Evolutionary conservation across 2,329 filamentous ascomycete species (phyloP).

Genomic region (Trichophyton verrucosum): DNA sequence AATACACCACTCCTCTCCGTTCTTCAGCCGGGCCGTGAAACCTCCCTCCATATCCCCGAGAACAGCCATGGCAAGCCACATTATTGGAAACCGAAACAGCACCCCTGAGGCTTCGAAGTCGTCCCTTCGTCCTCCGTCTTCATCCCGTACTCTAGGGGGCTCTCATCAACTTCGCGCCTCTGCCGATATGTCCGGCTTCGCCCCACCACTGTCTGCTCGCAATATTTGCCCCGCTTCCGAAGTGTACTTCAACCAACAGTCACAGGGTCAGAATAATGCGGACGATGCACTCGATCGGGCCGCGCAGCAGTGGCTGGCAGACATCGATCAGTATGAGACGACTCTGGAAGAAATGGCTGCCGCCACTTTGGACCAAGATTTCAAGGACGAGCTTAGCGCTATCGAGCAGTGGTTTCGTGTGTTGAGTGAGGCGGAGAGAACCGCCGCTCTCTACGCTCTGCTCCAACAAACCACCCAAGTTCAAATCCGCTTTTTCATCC

Average conservation of each 20-base stretch:
- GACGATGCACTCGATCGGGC: constrained; percentile 89
- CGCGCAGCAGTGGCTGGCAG: constrained; percentile 95
- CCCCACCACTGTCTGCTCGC: constrained; percentile 57
- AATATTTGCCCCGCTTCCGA: constrained; percentile 87
- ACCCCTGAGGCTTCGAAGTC: constrained; percentile 82
- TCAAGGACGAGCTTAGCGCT: constrained; percentile 96
- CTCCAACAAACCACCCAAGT: constrained; percentile 98
- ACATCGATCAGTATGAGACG: constrained; percentile 98
- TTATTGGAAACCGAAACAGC: constrained; percentile 83
- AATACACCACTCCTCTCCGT: background rate
- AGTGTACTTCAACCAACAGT: constrained; percentile 71
- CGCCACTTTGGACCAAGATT: constrained; percentile 96
- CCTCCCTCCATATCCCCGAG: background rate
- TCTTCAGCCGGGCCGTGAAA: background rate
- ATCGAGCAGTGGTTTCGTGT: constrained; percentile 99
- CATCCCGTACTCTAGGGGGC: constrained; percentile 64
- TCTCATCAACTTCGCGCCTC: constrained; percentile 85
- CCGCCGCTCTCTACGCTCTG: constrained; percentile 85
- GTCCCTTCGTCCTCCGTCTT: constrained; percentile 70
- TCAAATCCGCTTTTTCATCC: constrained; percentile 97
- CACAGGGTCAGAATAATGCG: constrained; percentile 52
- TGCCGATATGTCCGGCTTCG: constrained; percentile 85
- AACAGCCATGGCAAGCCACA: constrained; percentile 46
- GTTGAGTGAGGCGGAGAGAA: constrained; percentile 89
- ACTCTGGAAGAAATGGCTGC: constrained; percentile 98